phyloP scores from a whole-genome alignment of 352 stramenopile species.

The Phytopythium ostracodes region DNA sequence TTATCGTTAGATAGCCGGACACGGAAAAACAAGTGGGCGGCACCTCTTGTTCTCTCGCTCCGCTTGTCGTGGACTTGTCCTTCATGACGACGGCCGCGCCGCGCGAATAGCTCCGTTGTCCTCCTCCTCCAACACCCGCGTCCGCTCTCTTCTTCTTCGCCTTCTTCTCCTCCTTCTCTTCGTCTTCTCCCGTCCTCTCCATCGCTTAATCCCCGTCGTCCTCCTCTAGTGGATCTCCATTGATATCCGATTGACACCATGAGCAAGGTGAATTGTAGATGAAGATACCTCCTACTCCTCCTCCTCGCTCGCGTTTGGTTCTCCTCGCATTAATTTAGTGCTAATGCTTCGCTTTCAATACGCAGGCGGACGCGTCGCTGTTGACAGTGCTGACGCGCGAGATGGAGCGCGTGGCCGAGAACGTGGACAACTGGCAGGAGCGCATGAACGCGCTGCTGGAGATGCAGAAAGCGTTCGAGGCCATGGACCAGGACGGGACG shows the following conservation, averaged over 20 bases:
- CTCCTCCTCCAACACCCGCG: too few species aligned
- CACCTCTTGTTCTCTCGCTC: too few species aligned
- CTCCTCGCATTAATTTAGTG: too few species aligned
- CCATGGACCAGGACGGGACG: conserved; percentile 31
- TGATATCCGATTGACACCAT: not conserved
- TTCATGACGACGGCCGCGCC: not conserved
- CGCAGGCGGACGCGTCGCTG: conserved; percentile 25
- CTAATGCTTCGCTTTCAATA: too few species aligned
- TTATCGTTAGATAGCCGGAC: too few species aligned
- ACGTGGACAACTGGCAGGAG: conserved; percentile 83
- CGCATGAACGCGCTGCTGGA: conserved; percentile 54
- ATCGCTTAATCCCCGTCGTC: too few species aligned
- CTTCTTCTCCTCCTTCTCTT: not conserved
- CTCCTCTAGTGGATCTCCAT: too few species aligned
- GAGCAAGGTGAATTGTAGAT: not conserved
- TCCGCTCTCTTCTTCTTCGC: not conserved
- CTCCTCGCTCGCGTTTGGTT: too few species aligned
- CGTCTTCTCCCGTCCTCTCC: not conserved
- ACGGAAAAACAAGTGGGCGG: too few species aligned
- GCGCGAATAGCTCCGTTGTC: not conserved
- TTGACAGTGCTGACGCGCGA: conserved; percentile 37
- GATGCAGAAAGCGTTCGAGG: conserved; percentile 69
- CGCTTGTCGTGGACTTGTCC: not conserved
- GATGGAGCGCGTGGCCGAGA: conserved; percentile 76
- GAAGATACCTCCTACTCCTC: too few species aligned